Base-by-base conservation (phyloP, 2,329 filamentous ascomycete genomes). In the Thielaviopsis ethacetica region DNA sequence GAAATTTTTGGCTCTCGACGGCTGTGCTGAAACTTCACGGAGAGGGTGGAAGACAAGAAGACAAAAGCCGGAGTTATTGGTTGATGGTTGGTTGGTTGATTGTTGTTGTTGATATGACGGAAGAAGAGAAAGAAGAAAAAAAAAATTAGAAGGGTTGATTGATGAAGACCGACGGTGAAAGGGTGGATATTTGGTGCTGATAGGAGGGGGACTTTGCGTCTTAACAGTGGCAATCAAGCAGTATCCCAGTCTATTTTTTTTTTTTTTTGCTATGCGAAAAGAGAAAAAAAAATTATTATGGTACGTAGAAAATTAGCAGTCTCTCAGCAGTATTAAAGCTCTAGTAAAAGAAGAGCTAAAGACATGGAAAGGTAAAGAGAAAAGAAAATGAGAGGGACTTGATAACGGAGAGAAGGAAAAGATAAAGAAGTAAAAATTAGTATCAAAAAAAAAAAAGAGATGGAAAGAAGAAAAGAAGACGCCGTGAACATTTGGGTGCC, bases 181-280 rank as follows among this genome's bases (percentile, higher is more conserved):
- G 30, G 30, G 30, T 10, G 30, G 30, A 34, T 34, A 34, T 34
- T 6, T 26, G 24, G 3, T 26, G 6, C 30, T 34, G 30, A 34
- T 44, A 44, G 38, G 38, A 44, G 12, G 38, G 24, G 38, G 15
- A 44, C 17, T 44, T n/a, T 44, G 38, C 15, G 38, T 44, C 17
- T 44, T 44, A 15, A 44, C 38, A 44, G 38, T 44, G 38, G 38
- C 38, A 44, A 44, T 44, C 5, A n/a, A 44, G 38, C 63, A 65
- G 65, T 64, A 64, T 62, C 64, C 67, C 63, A 64, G 67, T 67
- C 17, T 44, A 44, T 17, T n/a, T 24, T 19, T 63, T 64, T 65
- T 34, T 34, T 34, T 34, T 9, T 34, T 34, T 10, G 6, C 30
- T 34, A 53, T 30, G 52, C 21, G 53, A 21, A 54, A 54, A 54